A percentile compares a stretch with the other conserved stretches of the same genome.
Conservation (phyloP, 2,329 filamentous ascomycete genomes). For the Diaporthe vexans region DNA sequence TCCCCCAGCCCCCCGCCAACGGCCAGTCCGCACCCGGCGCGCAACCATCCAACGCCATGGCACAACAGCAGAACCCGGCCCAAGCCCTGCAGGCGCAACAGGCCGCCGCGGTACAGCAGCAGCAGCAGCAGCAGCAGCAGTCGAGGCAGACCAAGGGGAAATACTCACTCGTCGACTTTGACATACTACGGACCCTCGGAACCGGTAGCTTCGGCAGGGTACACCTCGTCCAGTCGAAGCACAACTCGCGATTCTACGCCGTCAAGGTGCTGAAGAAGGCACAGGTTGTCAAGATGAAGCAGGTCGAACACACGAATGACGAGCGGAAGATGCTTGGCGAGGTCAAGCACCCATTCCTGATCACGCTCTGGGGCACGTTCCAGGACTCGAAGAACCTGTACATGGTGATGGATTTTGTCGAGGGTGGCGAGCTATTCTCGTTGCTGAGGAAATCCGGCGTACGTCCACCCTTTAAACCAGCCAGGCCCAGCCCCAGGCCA, state of each 20-base stretch:
- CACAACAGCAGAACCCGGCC: conserved; percentile 50
- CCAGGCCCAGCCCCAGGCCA: background rate
- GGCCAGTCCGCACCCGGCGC: conserved; percentile 44
- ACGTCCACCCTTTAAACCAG: conserved; percentile 53
- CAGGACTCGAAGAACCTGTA: conserved; percentile 96
- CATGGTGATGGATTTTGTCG: conserved; percentile 99
- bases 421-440: conserved; percentile 97
- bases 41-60: conserved; percentile 52
- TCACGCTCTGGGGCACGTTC: conserved; percentile 98
- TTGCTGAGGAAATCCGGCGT: conserved; percentile 93
- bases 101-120: conserved; percentile 26
- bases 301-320: conserved; percentile 99
- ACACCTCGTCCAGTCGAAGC: conserved; percentile 95
- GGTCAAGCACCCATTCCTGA: conserved; percentile 97
- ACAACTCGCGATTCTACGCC: conserved; percentile 98
- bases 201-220: conserved; percentile 98
- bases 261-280: conserved; percentile 99
- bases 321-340: conserved; percentile 95
- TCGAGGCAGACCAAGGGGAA: conserved; percentile 91
- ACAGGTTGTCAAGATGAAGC: conserved; percentile 99
- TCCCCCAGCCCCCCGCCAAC: conserved; percentile 47
- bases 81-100: conserved; percentile 46
- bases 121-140: conserved; percentile 47
- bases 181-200: conserved; percentile 89
- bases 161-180: conserved; percentile 93